These are phyloP conservation scores for Neurospora sp. DNA, from an alignment of 495 filamentous ascomycete species.

Conservation along the genomic window DNA sequence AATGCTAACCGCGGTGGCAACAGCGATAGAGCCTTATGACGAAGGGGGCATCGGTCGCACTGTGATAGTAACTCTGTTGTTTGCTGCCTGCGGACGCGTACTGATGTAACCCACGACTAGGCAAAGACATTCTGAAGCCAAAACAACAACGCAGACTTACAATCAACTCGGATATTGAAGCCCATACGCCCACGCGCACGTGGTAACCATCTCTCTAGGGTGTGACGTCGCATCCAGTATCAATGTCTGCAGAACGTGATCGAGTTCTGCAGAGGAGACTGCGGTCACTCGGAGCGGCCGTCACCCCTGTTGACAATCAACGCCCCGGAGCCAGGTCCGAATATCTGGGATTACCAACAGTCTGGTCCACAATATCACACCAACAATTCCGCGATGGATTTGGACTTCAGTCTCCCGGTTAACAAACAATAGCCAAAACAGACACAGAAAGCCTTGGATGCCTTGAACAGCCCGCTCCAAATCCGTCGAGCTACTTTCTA, in stretches of 20 bases:
- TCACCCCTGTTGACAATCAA: not conserved
- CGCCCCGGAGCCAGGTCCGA: not conserved
- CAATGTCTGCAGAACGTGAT: too few species aligned
- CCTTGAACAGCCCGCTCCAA: not conserved
- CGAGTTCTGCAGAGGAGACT: not conserved
- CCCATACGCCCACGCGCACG: not conserved
- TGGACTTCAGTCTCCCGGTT: not conserved
- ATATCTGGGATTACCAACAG: not conserved
- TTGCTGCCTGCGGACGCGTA: not conserved
- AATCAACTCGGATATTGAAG: not conserved
- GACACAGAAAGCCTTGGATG: not conserved
- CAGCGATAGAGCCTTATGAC: too few species aligned
- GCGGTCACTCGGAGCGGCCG: not conserved
- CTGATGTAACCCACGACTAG: not conserved
- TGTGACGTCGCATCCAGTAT: too few species aligned
- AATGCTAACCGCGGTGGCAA: too few species aligned
- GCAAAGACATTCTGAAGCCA: not conserved
- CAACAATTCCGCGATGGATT: not conserved
- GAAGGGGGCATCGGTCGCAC: not conserved
- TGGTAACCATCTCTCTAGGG: not conserved
- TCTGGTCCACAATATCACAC: not conserved
- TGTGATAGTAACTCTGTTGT: not conserved
- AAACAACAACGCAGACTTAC: not conserved
- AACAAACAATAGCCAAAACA: not conserved
- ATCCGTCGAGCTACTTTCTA: not conserved